These are phyloP conservation scores for Carex kokanica DNA, from an alignment of 176 grass and related monocot genomes.

Conservation along the genomic window DNA sequence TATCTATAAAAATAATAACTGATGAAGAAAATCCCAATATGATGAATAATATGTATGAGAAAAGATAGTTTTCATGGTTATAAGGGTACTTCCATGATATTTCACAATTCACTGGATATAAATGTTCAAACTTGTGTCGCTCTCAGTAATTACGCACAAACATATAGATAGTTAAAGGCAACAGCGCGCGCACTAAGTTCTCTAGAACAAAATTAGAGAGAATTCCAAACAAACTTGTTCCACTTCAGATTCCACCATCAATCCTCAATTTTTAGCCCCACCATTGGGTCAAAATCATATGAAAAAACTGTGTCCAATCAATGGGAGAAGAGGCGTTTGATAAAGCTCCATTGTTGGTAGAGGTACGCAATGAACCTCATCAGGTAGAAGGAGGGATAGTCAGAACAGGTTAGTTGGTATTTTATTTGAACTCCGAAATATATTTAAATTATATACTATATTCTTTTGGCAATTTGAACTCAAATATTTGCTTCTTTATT, in stretches of 20 bases:
- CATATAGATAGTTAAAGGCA: not conserved
- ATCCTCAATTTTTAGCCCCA: not conserved
- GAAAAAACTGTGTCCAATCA: not conserved
- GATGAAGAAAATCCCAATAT: not conserved
- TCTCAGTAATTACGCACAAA: not conserved
- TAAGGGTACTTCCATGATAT: not conserved
- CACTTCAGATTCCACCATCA: constrained; percentile 12
- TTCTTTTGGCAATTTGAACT: not conserved
- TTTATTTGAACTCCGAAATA: not conserved
- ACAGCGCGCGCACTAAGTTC: not conserved
- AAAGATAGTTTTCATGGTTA: not conserved
- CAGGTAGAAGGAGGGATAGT: not conserved
- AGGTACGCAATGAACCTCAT: not conserved
- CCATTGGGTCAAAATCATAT: not conserved
- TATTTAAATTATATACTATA: not conserved
- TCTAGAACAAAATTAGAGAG: not conserved
- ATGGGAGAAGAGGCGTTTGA: constrained; percentile 7
- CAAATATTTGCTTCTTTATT: not conserved
- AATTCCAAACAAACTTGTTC: not conserved
- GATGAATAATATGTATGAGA: not conserved
- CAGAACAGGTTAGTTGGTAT: not conserved
- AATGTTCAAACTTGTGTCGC: not conserved
- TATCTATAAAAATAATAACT: too few relatives aligned
- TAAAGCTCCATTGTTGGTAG: not conserved
- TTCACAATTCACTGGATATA: not conserved